Conservation (phyloP, 257 asterid species). For the Catharanthus roseus region DNA sequence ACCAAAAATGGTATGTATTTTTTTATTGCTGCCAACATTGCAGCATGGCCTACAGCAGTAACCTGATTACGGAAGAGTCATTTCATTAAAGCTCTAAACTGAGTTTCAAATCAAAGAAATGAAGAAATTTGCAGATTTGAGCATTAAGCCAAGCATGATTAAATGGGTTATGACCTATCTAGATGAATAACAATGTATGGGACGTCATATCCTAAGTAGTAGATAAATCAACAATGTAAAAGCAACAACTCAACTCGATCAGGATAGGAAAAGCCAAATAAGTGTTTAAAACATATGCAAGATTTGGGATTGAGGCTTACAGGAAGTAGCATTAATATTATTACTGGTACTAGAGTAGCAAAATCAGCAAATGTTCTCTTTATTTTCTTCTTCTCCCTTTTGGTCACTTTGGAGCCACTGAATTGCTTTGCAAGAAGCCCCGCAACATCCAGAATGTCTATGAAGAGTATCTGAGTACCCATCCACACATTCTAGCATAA, state of each 20-base stretch:
- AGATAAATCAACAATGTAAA: not conserved
- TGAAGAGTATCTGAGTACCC: conserved; percentile 64
- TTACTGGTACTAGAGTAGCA: conserved; percentile 62
- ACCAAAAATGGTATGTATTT: conserved; percentile 68
- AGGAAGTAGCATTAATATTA: conserved; percentile 72
- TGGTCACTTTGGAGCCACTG: conserved; percentile 44
- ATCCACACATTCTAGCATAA: conserved; percentile 59
- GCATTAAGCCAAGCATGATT: not conserved
- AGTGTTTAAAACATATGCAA: not conserved
- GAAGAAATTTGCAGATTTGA: not conserved
- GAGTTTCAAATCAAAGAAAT: not conserved
- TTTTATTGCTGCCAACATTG: conserved; percentile 74
- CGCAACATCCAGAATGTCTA: conserved; percentile 41
- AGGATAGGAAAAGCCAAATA: not conserved
- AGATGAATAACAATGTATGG: not conserved
- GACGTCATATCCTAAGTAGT: too few relatives aligned
- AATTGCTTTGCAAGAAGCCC: conserved; percentile 39
- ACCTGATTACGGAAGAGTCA: conserved; percentile 36
- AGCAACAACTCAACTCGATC: not conserved
- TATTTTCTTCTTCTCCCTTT: conserved; percentile 59
- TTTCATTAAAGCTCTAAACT: not conserved
- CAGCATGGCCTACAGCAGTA: conserved; percentile 86
- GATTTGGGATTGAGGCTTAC: conserved; percentile 36
- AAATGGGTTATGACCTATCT: not conserved
- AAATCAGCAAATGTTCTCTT: conserved; percentile 47